These are phyloP conservation scores for Russula compacta DNA, from an alignment of 768 basidiomycete genomes.

Conservation along the genomic window DNA sequence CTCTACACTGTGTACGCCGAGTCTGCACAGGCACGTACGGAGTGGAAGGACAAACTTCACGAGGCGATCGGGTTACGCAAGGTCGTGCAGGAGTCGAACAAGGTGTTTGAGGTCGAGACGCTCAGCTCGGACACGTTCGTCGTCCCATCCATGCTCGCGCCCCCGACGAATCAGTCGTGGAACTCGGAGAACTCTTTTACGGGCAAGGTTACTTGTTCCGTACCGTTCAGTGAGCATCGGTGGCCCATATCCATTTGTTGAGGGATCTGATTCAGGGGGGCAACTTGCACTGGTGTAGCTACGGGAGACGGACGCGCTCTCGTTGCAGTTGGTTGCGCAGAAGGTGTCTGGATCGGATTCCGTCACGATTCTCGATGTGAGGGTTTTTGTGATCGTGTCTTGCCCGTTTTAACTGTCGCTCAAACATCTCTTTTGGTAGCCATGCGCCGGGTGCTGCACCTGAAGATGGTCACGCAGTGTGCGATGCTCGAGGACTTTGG, in stretches of 20 bases:
- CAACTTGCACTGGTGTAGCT: conserved; percentile 32
- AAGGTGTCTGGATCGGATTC: conserved; percentile 94
- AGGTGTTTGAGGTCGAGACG: conserved; percentile 89
- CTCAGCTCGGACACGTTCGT: conserved; percentile 85
- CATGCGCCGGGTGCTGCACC: conserved; percentile 85
- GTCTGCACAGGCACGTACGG: conserved; percentile 56
- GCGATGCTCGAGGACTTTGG: conserved; percentile 96
- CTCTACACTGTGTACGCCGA: conserved; percentile 85
- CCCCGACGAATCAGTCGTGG: conserved; percentile 40
- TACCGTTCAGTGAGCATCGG: conserved; percentile 67
- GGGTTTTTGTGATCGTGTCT: conserved; percentile 21
- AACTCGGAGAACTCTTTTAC: conserved; percentile 61
- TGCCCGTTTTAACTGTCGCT: background rate
- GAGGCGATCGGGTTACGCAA: conserved; percentile 80
- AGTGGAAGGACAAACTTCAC: conserved; percentile 87
- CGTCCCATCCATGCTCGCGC: conserved; percentile 52
- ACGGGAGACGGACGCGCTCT: conserved; percentile 78
- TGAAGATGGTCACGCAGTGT: conserved; percentile 91
- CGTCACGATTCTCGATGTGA: conserved; percentile 79
- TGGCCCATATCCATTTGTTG: conserved; percentile 10
- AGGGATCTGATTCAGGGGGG: background rate
- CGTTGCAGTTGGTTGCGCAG: conserved; percentile 89
- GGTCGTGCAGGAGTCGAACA: conserved; percentile 87
- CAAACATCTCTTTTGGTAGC: conserved; percentile 36
- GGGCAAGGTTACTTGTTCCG: conserved; percentile 90